Percentiles rank a stretch among this genome's conserved stretches.
Evolutionary conservation across 441 rosid species (phyloP).

Genomic region (Flueggea neowawraea): DNA sequence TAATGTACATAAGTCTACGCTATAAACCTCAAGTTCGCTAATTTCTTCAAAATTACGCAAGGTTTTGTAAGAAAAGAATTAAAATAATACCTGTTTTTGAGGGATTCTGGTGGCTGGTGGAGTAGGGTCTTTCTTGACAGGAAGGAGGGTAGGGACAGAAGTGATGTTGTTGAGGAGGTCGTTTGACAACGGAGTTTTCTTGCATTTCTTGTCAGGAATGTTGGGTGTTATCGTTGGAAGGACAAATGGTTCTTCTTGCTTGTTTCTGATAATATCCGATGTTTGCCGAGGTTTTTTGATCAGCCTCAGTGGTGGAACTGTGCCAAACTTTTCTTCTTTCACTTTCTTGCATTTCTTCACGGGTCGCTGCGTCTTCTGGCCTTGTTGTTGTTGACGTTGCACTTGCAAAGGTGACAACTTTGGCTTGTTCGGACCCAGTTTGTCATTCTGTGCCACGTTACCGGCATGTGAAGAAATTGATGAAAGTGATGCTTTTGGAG

Average conservation of each 20-base stretch:
- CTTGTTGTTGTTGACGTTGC: not conserved
- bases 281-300: slow-evolving; percentile 36
- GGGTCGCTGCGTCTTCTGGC: slow-evolving; percentile 18
- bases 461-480: slow-evolving; percentile 6
- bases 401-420: slow-evolving; percentile 19
- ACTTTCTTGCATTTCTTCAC: slow-evolving; percentile 35
- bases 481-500: slow-evolving; percentile 11
- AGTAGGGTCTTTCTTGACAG: slow-evolving; percentile 60
- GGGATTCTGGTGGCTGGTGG: slow-evolving; percentile 37
- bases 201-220: slow-evolving; percentile 39
- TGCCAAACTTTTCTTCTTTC: slow-evolving; percentile 21
- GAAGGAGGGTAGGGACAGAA: slow-evolving; percentile 42
- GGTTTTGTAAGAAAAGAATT: too few relatives aligned
- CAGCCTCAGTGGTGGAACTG: slow-evolving; percentile 15
- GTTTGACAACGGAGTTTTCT: slow-evolving; percentile 43
- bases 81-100: slow-evolving; percentile 49
- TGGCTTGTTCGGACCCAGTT: slow-evolving; percentile 14
- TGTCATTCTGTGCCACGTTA: slow-evolving; percentile 17
- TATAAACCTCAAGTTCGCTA: not conserved
- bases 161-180: slow-evolving; percentile 39
- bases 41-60: slow-evolving; percentile 3
- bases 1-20: not conserved
- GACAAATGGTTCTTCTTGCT: slow-evolving; percentile 49
- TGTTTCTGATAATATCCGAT: slow-evolving; percentile 32
- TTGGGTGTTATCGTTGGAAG: slow-evolving; percentile 28